Percentiles rank a stretch among this genome's conserved stretches.
phyloP scores from a whole-genome alignment of 305 asterid species.

The Coffea humblotiana region DNA sequence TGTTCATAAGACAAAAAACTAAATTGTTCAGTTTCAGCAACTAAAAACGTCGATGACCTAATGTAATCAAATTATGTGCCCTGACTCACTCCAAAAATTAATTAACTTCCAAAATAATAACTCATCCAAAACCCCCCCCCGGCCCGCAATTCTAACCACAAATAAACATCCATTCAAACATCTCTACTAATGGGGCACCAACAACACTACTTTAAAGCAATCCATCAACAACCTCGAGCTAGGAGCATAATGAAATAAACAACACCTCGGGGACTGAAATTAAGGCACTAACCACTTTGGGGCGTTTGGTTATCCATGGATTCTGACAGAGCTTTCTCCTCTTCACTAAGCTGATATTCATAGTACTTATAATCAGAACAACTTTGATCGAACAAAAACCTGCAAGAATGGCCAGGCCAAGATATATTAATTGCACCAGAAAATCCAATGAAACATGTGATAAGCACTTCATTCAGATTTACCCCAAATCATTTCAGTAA shows the following conservation, averaged over 20 bases:
- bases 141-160: background rate
- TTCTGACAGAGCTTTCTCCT: conserved; percentile 68
- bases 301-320: conserved; percentile 49
- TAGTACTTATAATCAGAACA: conserved; percentile 91
- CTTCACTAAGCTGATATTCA: conserved; percentile 73
- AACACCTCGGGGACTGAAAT: background rate
- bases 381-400: conserved; percentile 83
- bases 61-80: background rate
- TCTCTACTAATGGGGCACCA: background rate
- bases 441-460: background rate
- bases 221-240: background rate
- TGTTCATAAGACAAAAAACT: background rate
- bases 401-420: conserved; percentile 32
- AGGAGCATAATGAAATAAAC: background rate
- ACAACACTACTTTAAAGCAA: background rate
- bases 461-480: background rate
- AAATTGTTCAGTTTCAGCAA: background rate
- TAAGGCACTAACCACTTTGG: conserved; percentile 50
- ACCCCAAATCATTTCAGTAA: background rate
- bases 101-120: background rate
- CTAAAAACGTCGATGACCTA: background rate
- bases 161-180: too few species aligned
- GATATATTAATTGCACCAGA: background rate
- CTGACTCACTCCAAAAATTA: background rate
- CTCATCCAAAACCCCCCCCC: background rate